phyloP scores from a whole-genome alignment of 768 basidiomycete genomes.

The Plicaturopsis crispa region DNA sequence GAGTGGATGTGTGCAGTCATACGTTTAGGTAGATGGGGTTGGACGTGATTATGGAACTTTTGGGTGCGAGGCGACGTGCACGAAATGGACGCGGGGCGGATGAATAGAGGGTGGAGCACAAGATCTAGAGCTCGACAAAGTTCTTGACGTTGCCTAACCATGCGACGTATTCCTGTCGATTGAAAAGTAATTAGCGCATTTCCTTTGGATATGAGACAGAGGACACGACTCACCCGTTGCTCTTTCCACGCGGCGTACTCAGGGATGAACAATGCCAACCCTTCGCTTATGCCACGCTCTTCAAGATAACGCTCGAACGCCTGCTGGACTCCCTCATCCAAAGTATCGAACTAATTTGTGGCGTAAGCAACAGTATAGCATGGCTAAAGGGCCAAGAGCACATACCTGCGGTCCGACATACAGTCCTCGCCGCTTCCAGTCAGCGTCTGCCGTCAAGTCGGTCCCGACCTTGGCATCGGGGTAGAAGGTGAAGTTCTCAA shows the following conservation, averaged over 20 bases:
- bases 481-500: conserved; percentile 90
- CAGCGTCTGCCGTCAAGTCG: conserved; percentile 78
- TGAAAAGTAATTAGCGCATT: conserved; percentile 7
- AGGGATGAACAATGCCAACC: conserved; percentile 78
- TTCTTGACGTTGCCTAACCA: conserved; percentile 81
- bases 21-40: no score
- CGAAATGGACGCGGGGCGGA: no score
- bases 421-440: conserved; percentile 87
- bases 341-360: conserved; percentile 67
- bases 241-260: conserved; percentile 89
- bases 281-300: conserved; percentile 85
- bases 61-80: no score
- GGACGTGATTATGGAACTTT: no score
- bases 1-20: no score
- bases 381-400: not conserved
- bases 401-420: conserved; percentile 88
- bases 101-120: no score
- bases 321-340: conserved; percentile 82
- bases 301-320: conserved; percentile 86
- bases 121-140: conserved; percentile 64
- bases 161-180: conserved; percentile 74
- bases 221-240: conserved; percentile 60
- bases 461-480: conserved; percentile 61
- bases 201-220: conserved; percentile 3
- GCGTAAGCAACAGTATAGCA: not conserved